Base-by-base conservation (phyloP, 2,329 filamentous ascomycete genomes). In the Orbilia oligospora region DNA sequence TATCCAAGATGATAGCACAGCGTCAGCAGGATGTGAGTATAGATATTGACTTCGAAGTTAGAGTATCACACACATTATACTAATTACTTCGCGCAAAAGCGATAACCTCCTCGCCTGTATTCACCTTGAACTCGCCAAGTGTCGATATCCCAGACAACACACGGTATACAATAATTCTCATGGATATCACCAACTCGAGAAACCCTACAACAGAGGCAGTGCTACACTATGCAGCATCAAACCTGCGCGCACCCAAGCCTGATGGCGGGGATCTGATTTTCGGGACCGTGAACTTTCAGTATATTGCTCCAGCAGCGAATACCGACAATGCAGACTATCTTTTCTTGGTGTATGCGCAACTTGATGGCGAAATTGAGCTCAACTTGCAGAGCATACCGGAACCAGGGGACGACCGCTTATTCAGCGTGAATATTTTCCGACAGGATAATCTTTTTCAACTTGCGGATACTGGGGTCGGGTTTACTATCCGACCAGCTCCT, bases 161-260 rank as follows among this genome's bases (percentile, higher is more conserved):
- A 63, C 44, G 48, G n/a, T 77, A 71, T 36, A 77, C 73, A 10
- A 68, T 77, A 14, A 56, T 77, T 38, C 73, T 71, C 8, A n/a
- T 77, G 18, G 73, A 77, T 56, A 77, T 77, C 46, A 77, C 73
- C 6, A 49, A 55, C 36, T 71, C 67, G 18, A 61, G 67, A 12
- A 64, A 77, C 61, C 73, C 73, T 18, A 67, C 68, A 1, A 67
- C 67, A 14, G 58, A 71, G 5, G 48, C 73, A 24, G 63, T 63
- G 30, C 46, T 77, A 63, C 67, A 71, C 20, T 77, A 71, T 36
- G 73, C 73, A 27, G 73, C 67, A 9, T 71, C 73, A 3, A 77
- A 77, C 49, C 44, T 77, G 44, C 49, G 53, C 8, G 67, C 67
- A 33, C 67, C 73, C 2, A 14, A 20, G 12, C 6, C 38, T 5